phyloP scores from a whole-genome alignment of 306 rosid genomes.

The Cucumis hystrix region DNA sequence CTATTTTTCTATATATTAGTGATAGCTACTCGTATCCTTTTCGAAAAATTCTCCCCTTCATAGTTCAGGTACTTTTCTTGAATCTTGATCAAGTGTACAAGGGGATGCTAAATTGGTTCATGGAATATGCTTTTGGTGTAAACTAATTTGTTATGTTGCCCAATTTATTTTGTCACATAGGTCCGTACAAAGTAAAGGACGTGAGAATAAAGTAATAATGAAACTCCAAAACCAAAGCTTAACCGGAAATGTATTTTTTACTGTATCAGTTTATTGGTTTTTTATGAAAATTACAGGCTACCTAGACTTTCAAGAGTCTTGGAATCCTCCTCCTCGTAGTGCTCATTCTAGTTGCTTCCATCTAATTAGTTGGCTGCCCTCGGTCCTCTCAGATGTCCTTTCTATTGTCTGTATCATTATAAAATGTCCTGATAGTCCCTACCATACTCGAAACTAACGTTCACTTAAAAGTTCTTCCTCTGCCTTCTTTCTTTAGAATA shows the following conservation, averaged over 20 bases:
- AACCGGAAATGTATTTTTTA: not conserved
- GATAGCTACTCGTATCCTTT: too few relatives aligned
- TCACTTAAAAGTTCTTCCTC: not conserved
- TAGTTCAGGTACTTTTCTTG: not conserved
- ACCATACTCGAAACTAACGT: not conserved
- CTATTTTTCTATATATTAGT: too few relatives aligned
- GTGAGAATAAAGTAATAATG: not conserved
- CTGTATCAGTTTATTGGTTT: not conserved
- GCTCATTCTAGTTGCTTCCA: not conserved
- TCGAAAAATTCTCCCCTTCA: not conserved
- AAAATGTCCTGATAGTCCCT: not conserved
- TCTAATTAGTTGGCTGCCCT: not conserved
- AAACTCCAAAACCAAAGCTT: not conserved
- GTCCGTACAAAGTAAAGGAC: not conserved
- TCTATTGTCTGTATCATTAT: not conserved
- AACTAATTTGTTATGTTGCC: not conserved
- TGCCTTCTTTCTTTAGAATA: not conserved
- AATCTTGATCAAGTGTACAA: not conserved
- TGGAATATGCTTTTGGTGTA: constrained; percentile 1
- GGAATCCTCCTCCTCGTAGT: not conserved
- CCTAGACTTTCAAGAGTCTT: not conserved
- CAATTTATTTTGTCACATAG: not conserved
- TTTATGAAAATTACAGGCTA: not conserved
- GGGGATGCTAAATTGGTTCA: not conserved
- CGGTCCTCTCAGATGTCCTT: not conserved